Base-by-base conservation (phyloP, 83 land plant genomes). In the Diphasiastrum complanatum region DNA sequence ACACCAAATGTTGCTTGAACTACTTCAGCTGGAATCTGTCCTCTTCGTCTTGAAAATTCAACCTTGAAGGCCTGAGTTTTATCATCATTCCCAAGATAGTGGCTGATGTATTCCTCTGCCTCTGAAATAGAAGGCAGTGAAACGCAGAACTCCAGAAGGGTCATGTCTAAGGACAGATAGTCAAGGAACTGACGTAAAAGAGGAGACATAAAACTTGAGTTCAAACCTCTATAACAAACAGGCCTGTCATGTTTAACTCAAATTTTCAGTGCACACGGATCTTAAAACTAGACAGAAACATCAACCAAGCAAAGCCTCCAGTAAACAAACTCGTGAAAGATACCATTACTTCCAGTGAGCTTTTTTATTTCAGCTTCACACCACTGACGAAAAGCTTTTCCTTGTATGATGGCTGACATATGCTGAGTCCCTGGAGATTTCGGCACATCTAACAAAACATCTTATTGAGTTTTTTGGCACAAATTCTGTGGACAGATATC, bases 311-410 rank as follows among this genome's bases (percentile, higher is more conserved):
- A 26, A 27, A 27, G 8, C 24, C 59, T 55, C 12, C 30, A 55
- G 38, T 33, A 5, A 5, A 58, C 18, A 37, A 16, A 14, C 28
- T 47, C 46, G 10, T 14, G 0, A 26, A 26, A 45, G 45, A 33
- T 75, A 75, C 78, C 78, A 51, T 69, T 55, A 46, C 20, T 63
- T 5, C 73, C 68, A 28, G 75, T 75, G 22, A 75, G 27, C 63
- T 69, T 68, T 52, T 75, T 68, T 12, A 75, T 69, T 46, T 75
- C 68, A 23, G 20, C 45, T 51, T 63, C 63, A 47, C 78, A 75
- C 78, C 78, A 75, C 29, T 68, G 76, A 36, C 68, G 73, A 36
- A 75, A 63, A 1, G 74, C 74, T 33, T 75, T 62, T 46, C 33
- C 75, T 26, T 75, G 74, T 26, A 60, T 33, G 40, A 30, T 27